phyloP scores from a whole-genome alignment of 2,329 filamentous ascomycete species.

The Achaetomium macrosporum region DNA sequence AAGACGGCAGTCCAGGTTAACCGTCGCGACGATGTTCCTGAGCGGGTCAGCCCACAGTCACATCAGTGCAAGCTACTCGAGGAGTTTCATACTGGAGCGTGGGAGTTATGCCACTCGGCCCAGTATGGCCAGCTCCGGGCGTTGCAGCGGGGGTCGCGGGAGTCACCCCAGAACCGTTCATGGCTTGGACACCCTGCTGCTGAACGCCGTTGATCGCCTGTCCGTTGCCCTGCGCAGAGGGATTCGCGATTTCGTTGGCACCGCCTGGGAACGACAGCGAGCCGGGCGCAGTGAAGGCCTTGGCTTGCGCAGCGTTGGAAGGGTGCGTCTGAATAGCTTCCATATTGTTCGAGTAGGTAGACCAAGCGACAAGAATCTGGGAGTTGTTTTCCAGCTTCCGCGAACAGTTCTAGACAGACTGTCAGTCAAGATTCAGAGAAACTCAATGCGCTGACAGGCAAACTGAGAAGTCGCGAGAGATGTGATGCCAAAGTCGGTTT shows the following conservation, averaged over 20 bases:
- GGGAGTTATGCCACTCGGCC: conserved; percentile 76
- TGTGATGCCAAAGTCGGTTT: neutral
- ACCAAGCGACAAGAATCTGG: conserved; percentile 9
- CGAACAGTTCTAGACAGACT: conserved; percentile 26
- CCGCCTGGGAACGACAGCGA: conserved; percentile 89
- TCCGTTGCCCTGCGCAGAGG: conserved; percentile 52
- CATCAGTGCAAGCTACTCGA: conserved; percentile 30
- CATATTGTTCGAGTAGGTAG: conserved; percentile 49
- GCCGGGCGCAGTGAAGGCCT: conserved; percentile 88
- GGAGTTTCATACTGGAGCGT: conserved; percentile 87
- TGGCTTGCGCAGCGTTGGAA: conserved; percentile 83
- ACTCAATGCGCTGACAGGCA: neutral
- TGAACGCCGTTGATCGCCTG: conserved; percentile 41
- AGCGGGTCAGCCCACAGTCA: conserved; percentile 49
- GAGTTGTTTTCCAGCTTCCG: conserved; percentile 9
- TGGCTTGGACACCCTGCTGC: conserved; percentile 53
- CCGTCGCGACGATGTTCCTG: conserved; percentile 95
- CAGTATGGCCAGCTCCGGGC: conserved; percentile 73
- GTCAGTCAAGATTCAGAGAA: conserved; percentile 11
- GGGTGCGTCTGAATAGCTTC: conserved; percentile 89
- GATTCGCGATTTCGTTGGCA: conserved; percentile 75
- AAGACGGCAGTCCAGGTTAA: conserved; percentile 94
- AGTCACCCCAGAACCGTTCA: conserved; percentile 72
- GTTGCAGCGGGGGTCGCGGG: conserved; percentile 89
- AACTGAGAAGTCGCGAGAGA: neutral